Conservation (phyloP, 305 asterid species). For the Plantago coronopus region DNA sequence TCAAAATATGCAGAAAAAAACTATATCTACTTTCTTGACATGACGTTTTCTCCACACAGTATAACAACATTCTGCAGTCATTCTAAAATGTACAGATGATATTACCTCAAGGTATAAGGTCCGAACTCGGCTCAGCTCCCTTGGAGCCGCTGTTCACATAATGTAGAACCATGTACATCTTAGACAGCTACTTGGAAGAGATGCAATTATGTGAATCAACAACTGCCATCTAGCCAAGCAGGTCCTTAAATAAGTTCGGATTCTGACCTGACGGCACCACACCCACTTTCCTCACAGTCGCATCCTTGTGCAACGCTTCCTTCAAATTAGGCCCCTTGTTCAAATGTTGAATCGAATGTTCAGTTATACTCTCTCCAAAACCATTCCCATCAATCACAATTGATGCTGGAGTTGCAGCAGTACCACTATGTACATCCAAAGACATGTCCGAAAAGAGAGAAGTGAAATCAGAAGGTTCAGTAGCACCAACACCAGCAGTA, state of each 20-base stretch:
- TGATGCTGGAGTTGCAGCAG: constrained; percentile 26
- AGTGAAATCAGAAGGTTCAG: constrained; percentile 50
- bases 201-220: constrained; percentile 10
- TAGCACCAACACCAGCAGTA: constrained; percentile 33
- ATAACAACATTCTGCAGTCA: constrained; percentile 26
- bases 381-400: constrained; percentile 37
- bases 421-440: constrained; percentile 32
- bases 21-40: constrained; percentile 16
- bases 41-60: constrained; percentile 29
- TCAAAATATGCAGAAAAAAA: constrained; percentile 24
- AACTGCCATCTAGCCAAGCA: constrained; percentile 53
- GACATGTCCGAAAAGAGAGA: constrained; percentile 62
- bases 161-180: constrained; percentile 16
- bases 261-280: constrained; percentile 80
- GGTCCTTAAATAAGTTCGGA: constrained; percentile 78
- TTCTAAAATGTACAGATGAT: constrained; percentile 29
- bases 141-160: constrained; percentile 12
- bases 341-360: constrained; percentile 29
- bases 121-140: constrained; percentile 7
- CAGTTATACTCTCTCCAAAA: constrained; percentile 35
- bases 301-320: constrained; percentile 81
- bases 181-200: constrained; percentile 18
- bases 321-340: constrained; percentile 67
- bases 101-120: constrained; percentile 8
- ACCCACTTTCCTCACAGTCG: constrained; percentile 88